Percentiles rank a stretch among this genome's conserved stretches.
phyloP scores from a whole-genome alignment of 192 early-diverging fungal genomes.

The Podila verticillata region DNA sequence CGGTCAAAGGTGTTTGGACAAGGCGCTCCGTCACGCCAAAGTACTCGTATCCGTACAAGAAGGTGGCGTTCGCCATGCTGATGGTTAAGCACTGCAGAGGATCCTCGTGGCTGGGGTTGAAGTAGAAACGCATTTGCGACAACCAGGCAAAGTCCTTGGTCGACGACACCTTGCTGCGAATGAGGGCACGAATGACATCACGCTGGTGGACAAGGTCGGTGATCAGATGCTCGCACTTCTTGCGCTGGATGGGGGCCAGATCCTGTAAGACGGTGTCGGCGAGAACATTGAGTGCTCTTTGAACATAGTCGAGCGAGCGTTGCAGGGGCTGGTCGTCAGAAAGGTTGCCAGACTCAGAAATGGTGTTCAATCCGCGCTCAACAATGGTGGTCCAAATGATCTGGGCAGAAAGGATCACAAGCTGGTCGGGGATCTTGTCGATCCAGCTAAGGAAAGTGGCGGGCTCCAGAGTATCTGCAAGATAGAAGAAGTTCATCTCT shows the following conservation, averaged over 20 bases:
- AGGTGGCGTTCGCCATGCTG: constrained; percentile 93
- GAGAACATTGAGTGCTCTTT: constrained; percentile 82
- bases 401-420: constrained; percentile 92
- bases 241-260: constrained; percentile 80
- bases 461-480: constrained; percentile 61
- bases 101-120: constrained; percentile 64
- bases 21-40: constrained; percentile 96
- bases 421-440: constrained; percentile 89
- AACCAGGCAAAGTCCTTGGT: constrained; percentile 94
- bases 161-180: constrained; percentile 56
- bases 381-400: constrained; percentile 90
- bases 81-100: constrained; percentile 79
- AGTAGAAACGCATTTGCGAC: constrained; percentile 94
- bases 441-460: constrained; percentile 83
- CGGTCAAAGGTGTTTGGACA: constrained; percentile 98
- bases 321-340: constrained; percentile 60
- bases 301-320: constrained; percentile 66
- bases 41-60: constrained; percentile 98
- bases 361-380: constrained; percentile 74
- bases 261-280: constrained; percentile 95
- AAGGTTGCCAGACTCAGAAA: constrained; percentile 48
- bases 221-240: constrained; percentile 98
- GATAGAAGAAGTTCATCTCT: constrained; percentile 72
- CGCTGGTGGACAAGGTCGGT: constrained; percentile 99
- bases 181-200: constrained; percentile 84